Evolutionary conservation across 345 rosid species (phyloP).

Genomic region (Euphorbia pulcherrima): DNA sequence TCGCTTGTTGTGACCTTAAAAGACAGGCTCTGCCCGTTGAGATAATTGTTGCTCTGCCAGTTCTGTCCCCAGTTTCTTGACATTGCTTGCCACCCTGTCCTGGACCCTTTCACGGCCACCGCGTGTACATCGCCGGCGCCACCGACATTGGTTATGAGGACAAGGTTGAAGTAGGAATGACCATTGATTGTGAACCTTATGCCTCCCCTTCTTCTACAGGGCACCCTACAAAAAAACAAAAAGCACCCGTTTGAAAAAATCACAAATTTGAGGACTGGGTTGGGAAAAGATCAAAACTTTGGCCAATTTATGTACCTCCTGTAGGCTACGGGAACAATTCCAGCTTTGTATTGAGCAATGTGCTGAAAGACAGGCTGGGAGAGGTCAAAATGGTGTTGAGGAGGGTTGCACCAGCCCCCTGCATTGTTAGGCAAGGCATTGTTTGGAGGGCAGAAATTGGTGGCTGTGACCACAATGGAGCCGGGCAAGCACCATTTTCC

Average conservation of each 20-base stretch:
- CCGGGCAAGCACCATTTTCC: conserved; percentile 24
- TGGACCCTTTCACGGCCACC: conserved; percentile 23
- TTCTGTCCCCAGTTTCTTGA: conserved; percentile 34
- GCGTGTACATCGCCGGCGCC: conserved; percentile 29
- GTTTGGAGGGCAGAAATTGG: conserved; percentile 32
- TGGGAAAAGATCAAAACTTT: background rate
- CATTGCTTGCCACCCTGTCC: conserved; percentile 28
- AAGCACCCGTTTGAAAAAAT: background rate
- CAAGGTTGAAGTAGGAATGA: conserved; percentile 28
- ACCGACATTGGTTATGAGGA: conserved; percentile 28
- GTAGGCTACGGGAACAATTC: conserved; percentile 23
- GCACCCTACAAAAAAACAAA: conserved; percentile 18
- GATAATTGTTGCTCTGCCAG: conserved; percentile 29
- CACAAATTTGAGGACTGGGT: background rate
- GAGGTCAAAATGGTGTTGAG: conserved; percentile 26
- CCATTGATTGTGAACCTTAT: conserved; percentile 29
- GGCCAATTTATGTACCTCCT: conserved; percentile 10
- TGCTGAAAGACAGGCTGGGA: conserved; percentile 26
- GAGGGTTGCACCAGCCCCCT: conserved; percentile 31
- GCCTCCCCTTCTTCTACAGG: conserved; percentile 27
- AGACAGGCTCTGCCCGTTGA: conserved; percentile 25
- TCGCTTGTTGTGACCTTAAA: conserved; percentile 33
- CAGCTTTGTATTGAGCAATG: conserved; percentile 27
- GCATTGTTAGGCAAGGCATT: conserved; percentile 28
- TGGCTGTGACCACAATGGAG: conserved; percentile 29